Evolutionary conservation across 2,329 filamentous ascomycete species (phyloP).

Genomic region (Trichophaea hybrida): DNA sequence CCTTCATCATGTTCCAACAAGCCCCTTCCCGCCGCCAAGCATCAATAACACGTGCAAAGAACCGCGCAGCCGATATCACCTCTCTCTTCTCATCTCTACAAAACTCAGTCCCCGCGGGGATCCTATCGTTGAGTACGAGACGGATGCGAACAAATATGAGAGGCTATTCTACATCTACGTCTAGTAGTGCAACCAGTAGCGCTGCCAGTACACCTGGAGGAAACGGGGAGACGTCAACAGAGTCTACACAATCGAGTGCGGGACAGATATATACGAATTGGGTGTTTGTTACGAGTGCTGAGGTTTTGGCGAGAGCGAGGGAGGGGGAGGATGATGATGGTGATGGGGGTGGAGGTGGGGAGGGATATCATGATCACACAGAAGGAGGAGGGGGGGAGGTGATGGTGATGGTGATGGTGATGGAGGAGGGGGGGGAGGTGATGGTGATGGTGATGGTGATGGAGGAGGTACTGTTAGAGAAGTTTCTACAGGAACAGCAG

Average conservation of each 20-base stretch:
- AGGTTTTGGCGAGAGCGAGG: background rate
- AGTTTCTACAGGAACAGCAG: background rate
- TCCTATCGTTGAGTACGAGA: background rate
- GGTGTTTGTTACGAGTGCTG: background rate
- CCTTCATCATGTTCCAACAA: too few relatives aligned
- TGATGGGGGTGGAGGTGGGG: background rate
- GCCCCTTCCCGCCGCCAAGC: too few relatives aligned
- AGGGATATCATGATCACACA: background rate
- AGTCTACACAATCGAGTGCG: background rate
- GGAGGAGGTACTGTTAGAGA: background rate
- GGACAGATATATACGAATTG: background rate
- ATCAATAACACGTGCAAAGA: too few relatives aligned
- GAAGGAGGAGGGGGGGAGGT: background rate
- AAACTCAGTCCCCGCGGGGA: background rate
- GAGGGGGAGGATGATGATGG: constrained; percentile 1
- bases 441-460: background rate
- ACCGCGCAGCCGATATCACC: background rate
- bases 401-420: too few relatives aligned
- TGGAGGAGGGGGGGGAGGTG: background rate
- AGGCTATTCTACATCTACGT: background rate
- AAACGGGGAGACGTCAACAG: background rate
- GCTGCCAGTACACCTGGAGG: background rate
- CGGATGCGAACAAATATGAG: background rate
- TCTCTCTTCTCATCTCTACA: background rate
- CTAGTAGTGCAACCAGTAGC: background rate